Percentiles rank a stretch among this genome's conserved stretches.
phyloP scores from a whole-genome alignment of 148 eudicot genomes.

The Persicaria tinctoria region DNA sequence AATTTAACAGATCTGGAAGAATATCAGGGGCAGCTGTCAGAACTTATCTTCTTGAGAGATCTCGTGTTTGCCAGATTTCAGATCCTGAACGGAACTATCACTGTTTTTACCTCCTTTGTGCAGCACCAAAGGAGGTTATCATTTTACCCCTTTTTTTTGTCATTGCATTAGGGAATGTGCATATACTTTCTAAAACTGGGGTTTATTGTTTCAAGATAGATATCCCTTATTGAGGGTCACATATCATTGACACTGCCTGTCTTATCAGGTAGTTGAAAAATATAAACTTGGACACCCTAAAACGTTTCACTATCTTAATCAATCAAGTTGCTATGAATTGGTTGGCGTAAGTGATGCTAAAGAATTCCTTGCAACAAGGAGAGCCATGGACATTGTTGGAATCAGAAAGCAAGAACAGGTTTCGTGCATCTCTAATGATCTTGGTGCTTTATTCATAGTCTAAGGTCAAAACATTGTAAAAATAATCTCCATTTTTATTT shows the following conservation, averaged over 20 bases:
- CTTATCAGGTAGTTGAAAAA: constrained; percentile 14
- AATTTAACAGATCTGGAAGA: constrained; percentile 75
- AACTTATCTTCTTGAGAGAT: constrained; percentile 95
- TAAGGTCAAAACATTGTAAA: neutral
- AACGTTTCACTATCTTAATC: constrained; percentile 19
- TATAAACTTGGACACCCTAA: constrained; percentile 19
- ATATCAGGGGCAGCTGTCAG: constrained; percentile 97
- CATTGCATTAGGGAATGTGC: neutral
- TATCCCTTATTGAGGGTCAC: neutral
- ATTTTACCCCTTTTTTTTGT: neutral
- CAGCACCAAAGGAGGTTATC: constrained; percentile 20
- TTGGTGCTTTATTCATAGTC: neutral
- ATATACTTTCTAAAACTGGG: neutral
- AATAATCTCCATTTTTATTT: neutral
- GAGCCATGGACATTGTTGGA: constrained; percentile 22
- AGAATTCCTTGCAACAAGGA: constrained; percentile 20
- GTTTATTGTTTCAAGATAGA: neutral
- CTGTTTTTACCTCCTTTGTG: constrained; percentile 20
- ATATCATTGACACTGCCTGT: neutral
- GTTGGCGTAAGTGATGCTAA: constrained; percentile 20
- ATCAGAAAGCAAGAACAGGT: constrained; percentile 22
- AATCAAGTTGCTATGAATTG: constrained; percentile 18
- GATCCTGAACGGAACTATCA: constrained; percentile 22
- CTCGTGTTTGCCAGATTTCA: constrained; percentile 27
- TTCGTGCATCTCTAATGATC: neutral